These are phyloP conservation scores for Tetrahymena borealis DNA, from an alignment of 73 alveolate genomes.

Conservation along the genomic window DNA sequence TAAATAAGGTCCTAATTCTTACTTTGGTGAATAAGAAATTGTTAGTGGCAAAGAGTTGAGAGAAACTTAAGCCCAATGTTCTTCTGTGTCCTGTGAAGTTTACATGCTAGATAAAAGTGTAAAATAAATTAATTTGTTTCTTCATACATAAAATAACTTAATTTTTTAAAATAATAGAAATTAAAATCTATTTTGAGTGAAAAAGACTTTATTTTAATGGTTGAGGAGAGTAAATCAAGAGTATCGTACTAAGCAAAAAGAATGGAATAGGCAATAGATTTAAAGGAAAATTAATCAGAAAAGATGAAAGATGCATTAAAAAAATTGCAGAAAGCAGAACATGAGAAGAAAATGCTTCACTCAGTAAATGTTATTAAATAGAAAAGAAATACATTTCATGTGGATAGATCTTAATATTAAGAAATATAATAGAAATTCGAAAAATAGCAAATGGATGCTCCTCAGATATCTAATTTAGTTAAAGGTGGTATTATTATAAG, in stretches of 20 bases:
- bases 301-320: neutral
- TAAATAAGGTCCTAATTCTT: neutral
- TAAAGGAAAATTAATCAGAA: neutral
- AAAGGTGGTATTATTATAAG: neutral
- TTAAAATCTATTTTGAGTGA: neutral
- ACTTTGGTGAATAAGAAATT: neutral
- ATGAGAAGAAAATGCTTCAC: neutral
- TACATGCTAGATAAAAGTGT: neutral
- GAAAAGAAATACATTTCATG: neutral
- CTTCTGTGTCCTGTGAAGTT: neutral
- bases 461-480: neutral
- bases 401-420: too few relatives aligned
- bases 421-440: neutral
- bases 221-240: neutral
- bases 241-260: neutral
- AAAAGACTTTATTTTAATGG: neutral
- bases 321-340: neutral
- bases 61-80: neutral
- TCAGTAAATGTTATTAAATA: neutral
- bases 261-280: neutral
- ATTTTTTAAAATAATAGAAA: neutral
- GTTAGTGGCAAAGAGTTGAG: neutral
- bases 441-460: neutral
- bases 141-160: neutral
- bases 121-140: neutral